Percentiles rank a stretch among this genome's conserved stretches.
Evolutionary conservation across 1,284 basidiomycete species (phyloP).

Genomic region (Papiliotrema fonsecae): DNA sequence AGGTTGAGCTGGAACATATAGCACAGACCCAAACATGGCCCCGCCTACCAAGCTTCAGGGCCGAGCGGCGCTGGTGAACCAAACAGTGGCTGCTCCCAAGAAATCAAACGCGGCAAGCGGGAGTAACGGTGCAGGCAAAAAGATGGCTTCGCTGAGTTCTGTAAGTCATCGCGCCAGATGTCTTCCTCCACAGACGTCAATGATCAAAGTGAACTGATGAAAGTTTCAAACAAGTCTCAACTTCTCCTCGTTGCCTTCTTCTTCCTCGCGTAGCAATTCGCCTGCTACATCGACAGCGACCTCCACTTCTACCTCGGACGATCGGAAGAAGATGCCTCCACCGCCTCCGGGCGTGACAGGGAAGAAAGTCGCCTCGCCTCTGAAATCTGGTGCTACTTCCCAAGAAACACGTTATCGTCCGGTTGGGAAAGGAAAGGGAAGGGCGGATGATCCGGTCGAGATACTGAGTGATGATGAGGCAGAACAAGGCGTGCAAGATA

Average conservation of each 20-base stretch:
- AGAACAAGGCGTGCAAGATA: not conserved
- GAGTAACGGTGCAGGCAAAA: too few species aligned
- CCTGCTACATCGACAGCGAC: not conserved
- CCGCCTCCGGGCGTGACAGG: constrained; percentile 16
- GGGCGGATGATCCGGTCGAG: constrained; percentile 30
- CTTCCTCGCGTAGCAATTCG: not conserved
- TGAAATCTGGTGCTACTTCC: not conserved
- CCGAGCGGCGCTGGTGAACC: too few species aligned
- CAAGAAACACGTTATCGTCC: too few species aligned
- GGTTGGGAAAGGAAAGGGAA: constrained; percentile 56
- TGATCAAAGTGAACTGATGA: too few species aligned
- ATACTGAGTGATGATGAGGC: constrained; percentile 27
- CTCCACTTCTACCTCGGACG: too few species aligned
- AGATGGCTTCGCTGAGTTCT: constrained; percentile 32
- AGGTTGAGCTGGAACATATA: too few species aligned
- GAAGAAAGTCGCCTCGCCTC: constrained; percentile 1
- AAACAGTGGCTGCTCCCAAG: too few species aligned
- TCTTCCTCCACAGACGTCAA: too few species aligned
- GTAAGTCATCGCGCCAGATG: constrained; percentile 13
- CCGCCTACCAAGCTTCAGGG: too few species aligned
- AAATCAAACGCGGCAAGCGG: too few species aligned
- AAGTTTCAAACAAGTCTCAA: constrained; percentile 29
- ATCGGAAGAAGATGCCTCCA: constrained; percentile 28
- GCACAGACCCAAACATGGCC: too few species aligned
- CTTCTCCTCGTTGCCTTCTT: constrained; percentile 1